These are phyloP conservation scores for Dalbergia cultrata DNA, from an alignment of 306 rosid genomes.

Conservation along the genomic window DNA sequence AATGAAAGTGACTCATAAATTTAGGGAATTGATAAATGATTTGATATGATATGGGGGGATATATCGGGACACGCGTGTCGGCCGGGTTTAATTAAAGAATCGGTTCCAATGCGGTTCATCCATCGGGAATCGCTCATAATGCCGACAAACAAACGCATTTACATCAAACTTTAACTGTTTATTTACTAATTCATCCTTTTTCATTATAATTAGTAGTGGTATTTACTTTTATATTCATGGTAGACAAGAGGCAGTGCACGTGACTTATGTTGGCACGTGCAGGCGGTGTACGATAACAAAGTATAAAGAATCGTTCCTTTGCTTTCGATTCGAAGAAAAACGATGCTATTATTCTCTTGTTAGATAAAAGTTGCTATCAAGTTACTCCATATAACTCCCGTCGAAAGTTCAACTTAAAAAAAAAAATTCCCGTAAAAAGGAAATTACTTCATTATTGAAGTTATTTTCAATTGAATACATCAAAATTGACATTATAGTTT, in stretches of 20 bases:
- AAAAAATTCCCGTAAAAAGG: too few species aligned
- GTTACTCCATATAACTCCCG: neutral
- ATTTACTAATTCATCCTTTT: slow-evolving; percentile 29
- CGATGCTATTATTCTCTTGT: neutral
- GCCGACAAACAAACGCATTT: slow-evolving; percentile 27
- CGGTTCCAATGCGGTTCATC: slow-evolving; percentile 23
- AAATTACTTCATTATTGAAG: neutral
- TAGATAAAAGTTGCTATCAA: neutral
- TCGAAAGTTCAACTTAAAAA: too few species aligned
- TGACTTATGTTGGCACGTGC: slow-evolving; percentile 25
- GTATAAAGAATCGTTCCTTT: neutral
- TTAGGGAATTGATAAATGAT: slow-evolving; percentile 6
- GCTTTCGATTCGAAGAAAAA: neutral
- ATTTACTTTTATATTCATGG: neutral
- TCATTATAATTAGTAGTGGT: slow-evolving; percentile 21
- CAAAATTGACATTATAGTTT: too few species aligned
- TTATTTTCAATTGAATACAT: neutral
- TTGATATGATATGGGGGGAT: slow-evolving; percentile 1
- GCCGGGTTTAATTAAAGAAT: slow-evolving; percentile 42
- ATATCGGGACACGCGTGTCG: slow-evolving; percentile 56
- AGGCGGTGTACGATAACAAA: neutral
- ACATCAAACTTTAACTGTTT: slow-evolving; percentile 39
- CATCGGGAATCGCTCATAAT: slow-evolving; percentile 36
- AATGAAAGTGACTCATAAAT: slow-evolving; percentile 2
- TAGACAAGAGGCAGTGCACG: slow-evolving; percentile 29